Evolutionary conservation across 2,329 filamentous ascomycete species (phyloP).

Genomic region (Botrytis fabae): DNA sequence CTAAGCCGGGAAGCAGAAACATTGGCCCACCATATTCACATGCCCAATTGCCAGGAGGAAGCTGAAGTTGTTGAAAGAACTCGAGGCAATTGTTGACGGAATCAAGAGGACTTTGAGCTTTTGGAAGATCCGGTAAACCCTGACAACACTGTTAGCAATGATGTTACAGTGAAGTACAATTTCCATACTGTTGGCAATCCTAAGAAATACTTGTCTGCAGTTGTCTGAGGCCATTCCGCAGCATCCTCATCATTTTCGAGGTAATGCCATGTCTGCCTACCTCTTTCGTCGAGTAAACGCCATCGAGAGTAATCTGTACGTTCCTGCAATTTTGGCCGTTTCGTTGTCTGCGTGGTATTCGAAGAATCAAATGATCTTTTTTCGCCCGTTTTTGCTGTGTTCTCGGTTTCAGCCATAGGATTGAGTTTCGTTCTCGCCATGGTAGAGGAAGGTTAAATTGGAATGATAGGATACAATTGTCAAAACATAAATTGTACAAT

Average conservation of each 20-base stretch:
- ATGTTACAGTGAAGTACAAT: constrained; percentile 18
- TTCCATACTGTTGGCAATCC: constrained; percentile 71
- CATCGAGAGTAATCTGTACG: constrained; percentile 81
- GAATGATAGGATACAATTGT: neutral
- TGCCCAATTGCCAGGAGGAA: constrained; percentile 88
- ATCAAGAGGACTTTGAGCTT: constrained; percentile 71
- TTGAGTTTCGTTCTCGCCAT: neutral
- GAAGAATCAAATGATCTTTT: constrained; percentile 31
- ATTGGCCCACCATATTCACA: constrained; percentile 98
- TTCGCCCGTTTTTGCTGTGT: constrained; percentile 23
- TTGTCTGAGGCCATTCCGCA: constrained; percentile 79
- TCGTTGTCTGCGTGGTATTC: constrained; percentile 34
- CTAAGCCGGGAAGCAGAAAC: constrained; percentile 85
- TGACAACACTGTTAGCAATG: constrained; percentile 43
- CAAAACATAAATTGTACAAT: neutral
- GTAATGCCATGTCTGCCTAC: constrained; percentile 93
- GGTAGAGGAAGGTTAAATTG: neutral
- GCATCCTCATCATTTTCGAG: constrained; percentile 69
- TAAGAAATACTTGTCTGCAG: constrained; percentile 86
- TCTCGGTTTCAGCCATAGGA: neutral
- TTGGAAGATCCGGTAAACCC: constrained; percentile 71
- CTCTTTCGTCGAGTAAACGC: constrained; percentile 79
- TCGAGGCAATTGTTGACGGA: constrained; percentile 78
- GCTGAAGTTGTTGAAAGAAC: constrained; percentile 88
- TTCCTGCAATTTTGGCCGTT: constrained; percentile 50